These are phyloP conservation scores for Benincasa hispida DNA, from an alignment of 306 rosid genomes.

Conservation along the genomic window DNA sequence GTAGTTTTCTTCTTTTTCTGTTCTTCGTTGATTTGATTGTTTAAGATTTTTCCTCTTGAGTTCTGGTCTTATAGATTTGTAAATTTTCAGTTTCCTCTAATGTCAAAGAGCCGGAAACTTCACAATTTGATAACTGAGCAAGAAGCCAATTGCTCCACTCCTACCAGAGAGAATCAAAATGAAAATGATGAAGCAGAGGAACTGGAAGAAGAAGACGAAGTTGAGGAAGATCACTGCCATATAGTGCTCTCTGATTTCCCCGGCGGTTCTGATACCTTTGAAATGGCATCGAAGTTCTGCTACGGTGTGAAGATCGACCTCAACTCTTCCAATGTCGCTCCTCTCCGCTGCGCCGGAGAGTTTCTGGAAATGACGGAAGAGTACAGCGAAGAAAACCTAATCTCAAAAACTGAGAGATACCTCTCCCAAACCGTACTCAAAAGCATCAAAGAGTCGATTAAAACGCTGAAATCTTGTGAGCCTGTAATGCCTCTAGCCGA, in stretches of 20 bases:
- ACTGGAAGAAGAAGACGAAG: constrained; percentile 29
- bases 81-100: constrained; percentile 72
- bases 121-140: constrained; percentile 55
- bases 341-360: constrained; percentile 94
- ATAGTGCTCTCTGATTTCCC: constrained; percentile 56
- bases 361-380: constrained; percentile 86
- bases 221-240: constrained; percentile 60
- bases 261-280: constrained; percentile 77
- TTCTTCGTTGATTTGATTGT: constrained; percentile 9
- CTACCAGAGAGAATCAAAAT: constrained; percentile 3
- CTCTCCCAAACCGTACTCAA: constrained; percentile 55
- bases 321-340: constrained; percentile 58
- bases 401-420: constrained; percentile 67
- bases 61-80: background rate
- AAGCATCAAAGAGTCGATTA: constrained; percentile 58
- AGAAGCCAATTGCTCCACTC: constrained; percentile 36
- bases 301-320: constrained; percentile 85
- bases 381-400: constrained; percentile 72
- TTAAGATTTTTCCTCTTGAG: constrained; percentile 1
- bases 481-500: constrained; percentile 49
- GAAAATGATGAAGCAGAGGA: background rate
- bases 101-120: constrained; percentile 74
- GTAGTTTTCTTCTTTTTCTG: background rate
- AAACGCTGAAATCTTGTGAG: constrained; percentile 75
- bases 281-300: constrained; percentile 84